These are phyloP conservation scores for Postia placenta DNA, from an alignment of 768 basidiomycete species.

Conservation along the genomic window DNA sequence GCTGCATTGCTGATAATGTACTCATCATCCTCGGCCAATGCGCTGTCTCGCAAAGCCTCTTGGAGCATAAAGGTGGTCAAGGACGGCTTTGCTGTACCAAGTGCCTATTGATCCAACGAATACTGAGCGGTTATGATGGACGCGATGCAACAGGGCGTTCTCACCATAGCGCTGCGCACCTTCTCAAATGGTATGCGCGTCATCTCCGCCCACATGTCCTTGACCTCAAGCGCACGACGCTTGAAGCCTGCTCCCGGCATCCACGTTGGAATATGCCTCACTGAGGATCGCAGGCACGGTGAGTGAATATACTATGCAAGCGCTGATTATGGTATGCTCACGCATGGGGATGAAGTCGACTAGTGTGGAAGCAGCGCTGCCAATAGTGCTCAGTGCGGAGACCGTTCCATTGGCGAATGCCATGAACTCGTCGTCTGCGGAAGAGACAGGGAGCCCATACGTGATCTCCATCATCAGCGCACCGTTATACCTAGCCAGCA, in stretches of 20 bases:
- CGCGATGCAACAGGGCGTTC: conserved; percentile 19
- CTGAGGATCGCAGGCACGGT: conserved; percentile 1
- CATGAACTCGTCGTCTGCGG: conserved; percentile 25
- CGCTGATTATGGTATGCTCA: conserved; percentile 12
- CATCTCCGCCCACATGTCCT: neutral
- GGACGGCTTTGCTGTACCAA: conserved; percentile 31
- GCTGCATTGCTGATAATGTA: neutral
- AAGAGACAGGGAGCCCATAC: conserved; percentile 26
- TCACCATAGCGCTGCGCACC: conserved; percentile 9
- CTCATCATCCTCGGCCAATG: neutral
- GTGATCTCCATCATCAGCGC: conserved; percentile 26
- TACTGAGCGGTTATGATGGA: conserved; percentile 35
- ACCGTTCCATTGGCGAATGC: conserved; percentile 19
- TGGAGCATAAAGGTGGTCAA: neutral
- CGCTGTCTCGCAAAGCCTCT: neutral
- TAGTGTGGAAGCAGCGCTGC: conserved; percentile 23
- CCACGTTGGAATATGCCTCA: conserved; percentile 12
- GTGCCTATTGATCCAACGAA: conserved; percentile 46
- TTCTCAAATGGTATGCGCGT: neutral
- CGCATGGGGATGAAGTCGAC: conserved; percentile 29
- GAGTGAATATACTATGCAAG: neutral
- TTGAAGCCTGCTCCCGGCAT: conserved; percentile 15
- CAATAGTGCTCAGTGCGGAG: conserved; percentile 18
- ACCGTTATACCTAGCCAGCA: conserved; percentile 10
- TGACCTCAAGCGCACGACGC: conserved; percentile 6